Conservation (phyloP, 2,329 filamentous ascomycete species). For the Diaporthe ilicicola region DNA sequence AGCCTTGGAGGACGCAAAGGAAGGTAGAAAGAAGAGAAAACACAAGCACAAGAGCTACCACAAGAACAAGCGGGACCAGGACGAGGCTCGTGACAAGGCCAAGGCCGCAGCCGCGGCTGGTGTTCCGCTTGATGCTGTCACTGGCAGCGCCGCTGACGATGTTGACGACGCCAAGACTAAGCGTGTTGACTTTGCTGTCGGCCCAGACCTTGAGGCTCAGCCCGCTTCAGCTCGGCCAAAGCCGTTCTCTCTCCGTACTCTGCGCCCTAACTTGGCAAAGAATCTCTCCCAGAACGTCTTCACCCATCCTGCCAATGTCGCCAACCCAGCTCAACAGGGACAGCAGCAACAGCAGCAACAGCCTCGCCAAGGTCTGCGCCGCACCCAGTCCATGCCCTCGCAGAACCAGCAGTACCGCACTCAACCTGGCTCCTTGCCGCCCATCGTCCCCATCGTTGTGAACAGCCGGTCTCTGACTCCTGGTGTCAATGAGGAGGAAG, state of each 20-base stretch:
- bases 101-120: not conserved
- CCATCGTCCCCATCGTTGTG: conserved; percentile 44
- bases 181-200: conserved; percentile 55
- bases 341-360: conserved; percentile 37
- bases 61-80: conserved; percentile 43
- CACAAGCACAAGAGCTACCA: conserved; percentile 28
- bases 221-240: conserved; percentile 41
- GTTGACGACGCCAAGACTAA: conserved; percentile 40
- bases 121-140: not conserved
- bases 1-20: conserved; percentile 33
- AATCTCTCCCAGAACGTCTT: conserved; percentile 69
- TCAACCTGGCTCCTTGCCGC: conserved; percentile 39
- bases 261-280: conserved; percentile 59
- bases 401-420: conserved; percentile 35
- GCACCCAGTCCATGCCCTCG: conserved; percentile 63
- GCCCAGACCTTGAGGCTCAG: conserved; percentile 43
- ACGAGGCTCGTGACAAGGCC: conserved; percentile 35
- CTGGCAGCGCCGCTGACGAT: not conserved
- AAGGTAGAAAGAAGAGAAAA: conserved; percentile 33
- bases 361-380: conserved; percentile 50
- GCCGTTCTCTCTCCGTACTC: conserved; percentile 51
- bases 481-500: conserved; percentile 39
- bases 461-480: conserved; percentile 36
- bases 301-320: conserved; percentile 37
- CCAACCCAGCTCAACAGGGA: conserved; percentile 30